phyloP scores from a whole-genome alignment of 202 grass and related monocot genomes.

The Tripidium arundinaceum region DNA sequence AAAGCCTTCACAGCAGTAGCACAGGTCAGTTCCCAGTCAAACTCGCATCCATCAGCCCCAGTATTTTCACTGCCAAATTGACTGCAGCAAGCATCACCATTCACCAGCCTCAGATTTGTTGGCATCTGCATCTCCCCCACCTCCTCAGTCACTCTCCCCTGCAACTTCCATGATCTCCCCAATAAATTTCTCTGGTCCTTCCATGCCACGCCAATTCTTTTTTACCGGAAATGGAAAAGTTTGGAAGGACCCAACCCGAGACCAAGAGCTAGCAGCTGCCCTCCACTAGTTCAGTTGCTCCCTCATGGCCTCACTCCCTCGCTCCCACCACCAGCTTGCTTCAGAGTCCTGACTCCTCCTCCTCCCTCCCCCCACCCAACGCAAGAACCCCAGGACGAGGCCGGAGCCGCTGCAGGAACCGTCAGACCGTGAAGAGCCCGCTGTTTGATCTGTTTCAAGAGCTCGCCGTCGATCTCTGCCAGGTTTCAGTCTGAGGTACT shows the following conservation, averaged over 20 bases:
- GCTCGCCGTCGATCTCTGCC: conserved; percentile 9
- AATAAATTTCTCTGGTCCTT: conserved; percentile 31
- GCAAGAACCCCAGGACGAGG: neutral
- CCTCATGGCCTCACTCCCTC: neutral
- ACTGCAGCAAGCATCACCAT: conserved; percentile 20
- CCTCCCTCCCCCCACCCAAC: neutral
- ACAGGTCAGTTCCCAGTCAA: conserved; percentile 19
- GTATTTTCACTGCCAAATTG: conserved; percentile 8
- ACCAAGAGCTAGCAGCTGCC: conserved; percentile 28
- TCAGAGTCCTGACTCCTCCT: neutral
- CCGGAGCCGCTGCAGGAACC: neutral
- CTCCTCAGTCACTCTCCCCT: neutral
- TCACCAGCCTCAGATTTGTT: conserved; percentile 25
- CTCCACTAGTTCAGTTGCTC: conserved; percentile 34
- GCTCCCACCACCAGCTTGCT: conserved; percentile 29
- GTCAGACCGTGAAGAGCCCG: neutral
- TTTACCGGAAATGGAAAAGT: conserved; percentile 53
- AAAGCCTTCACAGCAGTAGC: neutral
- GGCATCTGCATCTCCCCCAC: neutral
- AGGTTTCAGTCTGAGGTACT: conserved; percentile 32
- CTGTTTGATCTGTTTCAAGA: conserved; percentile 33
- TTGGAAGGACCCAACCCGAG: conserved; percentile 1
- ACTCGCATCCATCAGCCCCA: conserved; percentile 1
- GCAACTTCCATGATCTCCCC: conserved; percentile 16
- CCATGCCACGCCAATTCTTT: conserved; percentile 32